A percentile compares a stretch with the other conserved stretches of the same genome.
Conservation (phyloP, 768 basidiomycete species). For the Boletus subcaerulescens region DNA sequence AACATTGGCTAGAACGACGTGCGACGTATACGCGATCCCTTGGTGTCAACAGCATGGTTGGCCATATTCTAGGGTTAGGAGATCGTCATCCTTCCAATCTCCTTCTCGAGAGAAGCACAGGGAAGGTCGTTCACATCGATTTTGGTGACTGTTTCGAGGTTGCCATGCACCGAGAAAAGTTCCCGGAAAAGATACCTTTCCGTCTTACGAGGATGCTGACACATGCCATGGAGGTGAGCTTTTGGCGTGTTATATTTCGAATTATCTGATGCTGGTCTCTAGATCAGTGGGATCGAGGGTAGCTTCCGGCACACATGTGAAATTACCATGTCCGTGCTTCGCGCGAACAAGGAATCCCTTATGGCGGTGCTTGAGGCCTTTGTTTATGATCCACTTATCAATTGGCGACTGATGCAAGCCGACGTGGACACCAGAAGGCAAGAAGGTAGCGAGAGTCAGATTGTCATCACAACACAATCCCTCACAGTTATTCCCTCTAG, state of each 20-base stretch:
- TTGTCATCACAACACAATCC: not conserved
- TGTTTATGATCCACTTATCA: slow-evolving; percentile 97
- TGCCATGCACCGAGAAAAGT: slow-evolving; percentile 97
- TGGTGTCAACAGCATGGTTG: slow-evolving; percentile 97
- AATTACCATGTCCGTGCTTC: slow-evolving; percentile 94
- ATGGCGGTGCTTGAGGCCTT: slow-evolving; percentile 99
- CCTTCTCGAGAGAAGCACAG: slow-evolving; percentile 85
- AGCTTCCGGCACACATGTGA: slow-evolving; percentile 96
- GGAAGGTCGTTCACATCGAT: slow-evolving; percentile 95
- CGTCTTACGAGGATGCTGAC: slow-evolving; percentile 97
- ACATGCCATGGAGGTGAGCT: slow-evolving; percentile 93
- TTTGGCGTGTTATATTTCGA: not conserved
- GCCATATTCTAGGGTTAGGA: slow-evolving; percentile 95
- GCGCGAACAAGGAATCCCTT: slow-evolving; percentile 97
- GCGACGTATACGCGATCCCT: slow-evolving; percentile 95
- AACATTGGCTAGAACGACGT: slow-evolving; percentile 96
- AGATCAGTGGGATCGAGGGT: slow-evolving; percentile 98
- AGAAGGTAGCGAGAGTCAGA: slow-evolving; percentile 49
- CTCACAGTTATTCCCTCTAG: slow-evolving; percentile 18
- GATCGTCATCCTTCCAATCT: slow-evolving; percentile 97
- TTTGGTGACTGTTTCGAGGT: slow-evolving; percentile 99
- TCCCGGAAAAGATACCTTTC: slow-evolving; percentile 98
- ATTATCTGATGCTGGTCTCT: slow-evolving; percentile 8
- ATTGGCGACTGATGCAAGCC: slow-evolving; percentile 90
- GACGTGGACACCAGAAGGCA: slow-evolving; percentile 70